phyloP scores from a whole-genome alignment of 176 grass and related monocot genomes.

The Poa annua region DNA sequence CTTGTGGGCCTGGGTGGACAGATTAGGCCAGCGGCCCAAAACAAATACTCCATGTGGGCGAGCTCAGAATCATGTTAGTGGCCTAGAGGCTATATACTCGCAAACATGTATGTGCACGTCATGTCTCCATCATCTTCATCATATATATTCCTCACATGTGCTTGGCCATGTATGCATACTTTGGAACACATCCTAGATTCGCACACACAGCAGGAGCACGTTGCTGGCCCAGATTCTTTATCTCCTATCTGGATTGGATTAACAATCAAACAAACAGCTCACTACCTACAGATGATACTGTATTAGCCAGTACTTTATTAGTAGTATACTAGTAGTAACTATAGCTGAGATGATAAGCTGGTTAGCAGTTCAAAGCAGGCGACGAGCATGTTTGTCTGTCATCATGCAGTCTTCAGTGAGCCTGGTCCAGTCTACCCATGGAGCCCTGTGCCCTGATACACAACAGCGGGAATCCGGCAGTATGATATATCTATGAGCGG shows the following conservation, averaged over 20 bases:
- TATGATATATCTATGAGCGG: no score
- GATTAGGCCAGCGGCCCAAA: no score
- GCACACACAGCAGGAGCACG: background rate
- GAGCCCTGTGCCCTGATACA: background rate
- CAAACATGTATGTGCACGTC: background rate
- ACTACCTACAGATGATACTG: no score
- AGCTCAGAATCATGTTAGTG: no score
- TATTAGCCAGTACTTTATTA: background rate
- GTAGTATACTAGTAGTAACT: no score
- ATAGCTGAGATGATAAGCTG: background rate
- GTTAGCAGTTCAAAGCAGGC: constrained; percentile 23
- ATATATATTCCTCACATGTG: no score
- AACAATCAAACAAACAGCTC: background rate
- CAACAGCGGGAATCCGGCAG: background rate
- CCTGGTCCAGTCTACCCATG: background rate
- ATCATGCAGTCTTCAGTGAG: background rate
- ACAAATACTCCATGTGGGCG: no score
- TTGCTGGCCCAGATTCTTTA: constrained; percentile 18
- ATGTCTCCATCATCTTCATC: background rate
- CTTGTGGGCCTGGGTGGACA: background rate
- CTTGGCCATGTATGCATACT: no score
- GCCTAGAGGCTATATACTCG: background rate
- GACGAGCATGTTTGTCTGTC: constrained; percentile 29
- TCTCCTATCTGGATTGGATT: constrained; percentile 4
- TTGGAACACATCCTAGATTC: background rate